A percentile compares a stretch with the other conserved stretches of the same genome.
Evolutionary conservation across 2,329 filamentous ascomycete genomes (phyloP).

Genomic region (Ceratocystis papillata): DNA sequence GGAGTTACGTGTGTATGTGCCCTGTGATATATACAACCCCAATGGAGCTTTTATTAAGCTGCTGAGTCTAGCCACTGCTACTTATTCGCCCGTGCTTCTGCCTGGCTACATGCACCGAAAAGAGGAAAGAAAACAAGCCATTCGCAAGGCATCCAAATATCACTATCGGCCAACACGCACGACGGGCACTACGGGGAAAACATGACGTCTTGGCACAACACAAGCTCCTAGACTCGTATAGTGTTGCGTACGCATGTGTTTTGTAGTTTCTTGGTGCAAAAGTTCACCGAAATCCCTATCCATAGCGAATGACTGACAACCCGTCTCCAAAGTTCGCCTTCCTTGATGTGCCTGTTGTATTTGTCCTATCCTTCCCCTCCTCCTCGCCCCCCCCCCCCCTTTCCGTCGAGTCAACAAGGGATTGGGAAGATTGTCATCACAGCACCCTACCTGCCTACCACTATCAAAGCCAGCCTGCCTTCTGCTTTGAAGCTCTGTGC

Average conservation of each 20-base stretch:
- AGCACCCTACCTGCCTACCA: not conserved
- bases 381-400: not conserved
- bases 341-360: not conserved
- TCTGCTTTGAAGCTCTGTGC: not conserved
- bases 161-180: not conserved
- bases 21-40: not conserved
- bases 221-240: slow-evolving; percentile 6
- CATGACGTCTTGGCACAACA: slow-evolving; percentile 8
- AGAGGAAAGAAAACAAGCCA: not conserved
- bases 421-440: not conserved
- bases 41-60: not conserved
- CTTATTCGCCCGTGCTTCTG: not conserved
- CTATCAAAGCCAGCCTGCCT: no score
- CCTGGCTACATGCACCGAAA: not conserved
- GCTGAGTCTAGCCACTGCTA: not conserved
- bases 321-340: not conserved
- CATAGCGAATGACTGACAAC: no score
- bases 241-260: slow-evolving; percentile 1
- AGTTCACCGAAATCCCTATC: not conserved
- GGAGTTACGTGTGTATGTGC: not conserved
- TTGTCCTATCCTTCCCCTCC: not conserved
- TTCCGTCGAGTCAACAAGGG: not conserved
- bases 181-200: not conserved
- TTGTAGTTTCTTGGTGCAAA: not conserved
- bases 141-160: slow-evolving; percentile 10